Base-by-base conservation (phyloP, 2,329 filamentous ascomycete species). In the Talaromyces sp. region DNA sequence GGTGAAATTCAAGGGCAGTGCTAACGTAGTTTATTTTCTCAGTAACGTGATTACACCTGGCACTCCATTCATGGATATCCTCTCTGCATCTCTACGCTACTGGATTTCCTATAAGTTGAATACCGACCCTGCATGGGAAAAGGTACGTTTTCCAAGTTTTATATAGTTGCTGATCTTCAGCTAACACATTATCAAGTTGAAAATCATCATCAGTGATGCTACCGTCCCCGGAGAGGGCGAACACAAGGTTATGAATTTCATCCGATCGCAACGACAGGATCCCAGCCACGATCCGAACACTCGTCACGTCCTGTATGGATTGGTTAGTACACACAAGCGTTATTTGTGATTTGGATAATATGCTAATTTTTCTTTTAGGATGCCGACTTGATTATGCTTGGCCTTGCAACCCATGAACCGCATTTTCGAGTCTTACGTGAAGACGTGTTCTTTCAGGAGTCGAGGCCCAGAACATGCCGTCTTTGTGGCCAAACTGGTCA, bases 201-300 rank as follows among this genome's bases (percentile, higher is more conserved):
- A 99, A 80, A 84, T 99, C 73, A 95, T 99, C 74, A 97, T 99
- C 65, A 99, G 94, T 8, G 94, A 99, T 79, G 93, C 94, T 56
- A 97, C 93, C 40, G 92, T 99, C 39, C 94, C 94, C 56, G 94
- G 94, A 70, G 94, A 99, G 77, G 94, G 94, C 71, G 94, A 99
- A 77, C 94, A 99, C 75, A 99, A 99, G 76, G 97, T 99, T 70
- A 99, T 99, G 94, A 87, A 94, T 65, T 99, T 97, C 72, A 85
- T 99, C 64, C 87, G 94, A 67, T 96, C 93, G 37, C 95, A 99
- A 75, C 86, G 94, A 67, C 85, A 89, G 52, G 94, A 90, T 55
- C 88, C 92, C 5, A 88, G 95, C 63, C 91, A 99, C 73, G 88
- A 99, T 69, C 94, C 94, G 22, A 97, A 99, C 73, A 97, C 94